Base-by-base conservation (phyloP, 23 red algal species). In the Gracilariopsis chorda region DNA sequence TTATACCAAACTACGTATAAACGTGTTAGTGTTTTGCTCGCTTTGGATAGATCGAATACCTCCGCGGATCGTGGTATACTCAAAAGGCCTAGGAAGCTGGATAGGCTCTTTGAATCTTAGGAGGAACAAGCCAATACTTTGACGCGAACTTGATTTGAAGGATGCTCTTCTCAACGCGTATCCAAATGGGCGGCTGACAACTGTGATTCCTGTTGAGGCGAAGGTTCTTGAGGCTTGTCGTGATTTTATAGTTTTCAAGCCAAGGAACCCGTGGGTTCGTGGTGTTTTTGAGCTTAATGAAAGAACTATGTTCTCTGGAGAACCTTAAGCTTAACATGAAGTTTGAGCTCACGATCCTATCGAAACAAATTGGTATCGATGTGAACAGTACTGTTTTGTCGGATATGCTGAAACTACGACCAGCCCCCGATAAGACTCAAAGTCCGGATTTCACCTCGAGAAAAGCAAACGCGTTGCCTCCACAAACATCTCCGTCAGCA, bases 51-150 rank as follows among this genome's bases (percentile, higher is more conserved):
- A 75, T 93, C 94, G 17, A 88, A 88, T 16, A 91, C 62, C 41
- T 78, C 89, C 27, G 81, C 93, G 34, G 96, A 98, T 48, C 84
- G 96, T 20, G 60, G 51, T n/a, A 34, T 96, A 78, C 52, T 98
- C 24, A 98, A 98, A 74, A 98, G n/a, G 94, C 51, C 58, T 98
- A 53, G 96, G 96, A 32, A 93, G 84, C 41, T 98, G 96, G 96
- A 95, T 98, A 60, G 96, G 96, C 13, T 57, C 82, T 0, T 34
- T 98, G 13, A 98, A 93, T 27, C 48, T 98, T 83, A 93, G 73
- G 2, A 46, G 92, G 67, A 98, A 98, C 86, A 85, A 92, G 39
- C 96, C 96, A 4, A 94, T 98, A 30, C 92, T 89, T 25, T 24
- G 71, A 24, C 67, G 86, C 16, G 93, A 95, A 32, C 79, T 98